Percentiles rank a stretch among this genome's conserved stretches.
Evolutionary conservation across 2,329 filamentous ascomycete genomes (phyloP).

Genomic region (Alternaria viburni): DNA sequence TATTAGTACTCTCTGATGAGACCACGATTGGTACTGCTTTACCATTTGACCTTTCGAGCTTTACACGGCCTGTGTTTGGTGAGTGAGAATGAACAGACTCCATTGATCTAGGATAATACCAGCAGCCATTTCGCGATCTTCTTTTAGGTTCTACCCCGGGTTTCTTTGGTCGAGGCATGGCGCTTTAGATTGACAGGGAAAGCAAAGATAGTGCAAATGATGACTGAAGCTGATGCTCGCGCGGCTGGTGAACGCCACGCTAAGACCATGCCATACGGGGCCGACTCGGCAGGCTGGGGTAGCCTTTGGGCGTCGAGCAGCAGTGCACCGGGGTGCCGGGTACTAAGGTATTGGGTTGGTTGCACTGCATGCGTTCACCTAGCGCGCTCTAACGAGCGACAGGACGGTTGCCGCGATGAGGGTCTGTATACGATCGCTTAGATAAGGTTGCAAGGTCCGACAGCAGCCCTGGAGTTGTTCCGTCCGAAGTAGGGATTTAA

Average conservation of each 20-base stretch:
- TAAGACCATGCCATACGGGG: neutral
- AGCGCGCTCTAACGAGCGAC: slow-evolving; percentile 17
- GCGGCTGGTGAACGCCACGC: neutral
- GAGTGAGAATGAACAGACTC: neutral
- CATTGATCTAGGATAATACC: slow-evolving; percentile 52
- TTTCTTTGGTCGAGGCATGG: slow-evolving; percentile 71
- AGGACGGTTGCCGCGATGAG: neutral
- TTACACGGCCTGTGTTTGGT: slow-evolving; percentile 72
- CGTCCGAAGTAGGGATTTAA: neutral
- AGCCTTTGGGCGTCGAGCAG: neutral
- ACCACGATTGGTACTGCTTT: slow-evolving; percentile 21
- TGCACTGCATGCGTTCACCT: slow-evolving; percentile 2
- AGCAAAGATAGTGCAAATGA: neutral
- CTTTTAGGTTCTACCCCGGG: slow-evolving; percentile 69
- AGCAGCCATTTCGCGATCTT: slow-evolving; percentile 72
- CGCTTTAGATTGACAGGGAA: neutral
- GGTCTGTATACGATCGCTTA: neutral
- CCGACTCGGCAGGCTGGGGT: slow-evolving; percentile 9
- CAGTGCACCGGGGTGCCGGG: slow-evolving; percentile 10
- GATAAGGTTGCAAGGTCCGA: neutral
- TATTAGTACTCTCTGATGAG: slow-evolving; percentile 10
- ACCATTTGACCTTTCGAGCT: slow-evolving; percentile 79
- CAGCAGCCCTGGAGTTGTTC: neutral
- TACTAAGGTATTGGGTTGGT: slow-evolving; percentile 5
- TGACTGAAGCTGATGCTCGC: neutral